Conservation (phyloP, 2,329 filamentous ascomycete genomes). For the Fusarium sp. region DNA sequence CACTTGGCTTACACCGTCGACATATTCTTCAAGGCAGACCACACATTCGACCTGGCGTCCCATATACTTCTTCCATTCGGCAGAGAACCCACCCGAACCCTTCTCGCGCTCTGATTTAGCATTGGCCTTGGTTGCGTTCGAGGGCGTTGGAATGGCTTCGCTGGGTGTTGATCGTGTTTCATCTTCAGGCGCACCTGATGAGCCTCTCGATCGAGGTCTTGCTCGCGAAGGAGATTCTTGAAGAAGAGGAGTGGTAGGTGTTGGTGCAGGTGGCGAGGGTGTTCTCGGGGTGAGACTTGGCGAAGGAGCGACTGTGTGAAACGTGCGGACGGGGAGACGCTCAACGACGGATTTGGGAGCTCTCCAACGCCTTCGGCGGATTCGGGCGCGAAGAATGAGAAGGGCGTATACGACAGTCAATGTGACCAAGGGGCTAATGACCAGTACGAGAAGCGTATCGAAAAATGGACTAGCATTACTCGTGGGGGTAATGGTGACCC, state of each 20-base stretch:
- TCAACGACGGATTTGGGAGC: constrained; percentile 98
- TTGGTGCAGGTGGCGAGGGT: constrained; percentile 73
- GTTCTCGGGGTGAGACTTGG: constrained; percentile 67
- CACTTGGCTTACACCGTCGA: constrained; percentile 92
- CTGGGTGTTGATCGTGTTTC: constrained; percentile 60
- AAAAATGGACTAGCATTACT: constrained; percentile 93
- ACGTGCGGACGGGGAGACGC: constrained; percentile 92
- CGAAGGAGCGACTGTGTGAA: constrained; percentile 81
- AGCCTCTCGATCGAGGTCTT: constrained; percentile 74
- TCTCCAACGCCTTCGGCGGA: constrained; percentile 89
- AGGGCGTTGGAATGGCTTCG: constrained; percentile 56
- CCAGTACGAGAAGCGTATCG: constrained; percentile 95
- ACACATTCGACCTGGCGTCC: constrained; percentile 86
- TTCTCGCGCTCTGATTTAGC: constrained; percentile 63
- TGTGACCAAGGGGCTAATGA: constrained; percentile 92
- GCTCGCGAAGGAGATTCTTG: constrained; percentile 67
- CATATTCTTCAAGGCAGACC: constrained; percentile 95
- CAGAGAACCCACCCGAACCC: constrained; percentile 55
- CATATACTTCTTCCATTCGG: constrained; percentile 75
- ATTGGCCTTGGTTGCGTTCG: constrained; percentile 49
- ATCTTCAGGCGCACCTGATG: constrained; percentile 69
- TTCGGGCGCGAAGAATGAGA: constrained; percentile 86
- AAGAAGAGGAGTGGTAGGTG: constrained; percentile 83
- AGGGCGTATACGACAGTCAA: constrained; percentile 93
- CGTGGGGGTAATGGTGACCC: constrained; percentile 95